phyloP scores from a whole-genome alignment of 495 filamentous ascomycete genomes.

The Penicillium antarcticum region DNA sequence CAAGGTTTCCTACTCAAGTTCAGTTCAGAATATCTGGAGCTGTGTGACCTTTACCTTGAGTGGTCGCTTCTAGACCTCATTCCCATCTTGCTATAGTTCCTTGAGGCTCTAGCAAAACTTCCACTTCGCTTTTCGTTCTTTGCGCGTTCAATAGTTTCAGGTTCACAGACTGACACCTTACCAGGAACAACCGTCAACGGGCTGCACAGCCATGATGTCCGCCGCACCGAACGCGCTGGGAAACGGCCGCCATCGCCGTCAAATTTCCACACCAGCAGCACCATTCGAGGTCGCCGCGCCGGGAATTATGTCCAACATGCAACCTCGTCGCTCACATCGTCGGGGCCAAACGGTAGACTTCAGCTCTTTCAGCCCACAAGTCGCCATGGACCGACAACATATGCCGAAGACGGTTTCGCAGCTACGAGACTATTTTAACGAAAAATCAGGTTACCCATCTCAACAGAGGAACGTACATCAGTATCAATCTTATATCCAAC shows the following conservation, averaged over 20 bases:
- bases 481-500: conserved; percentile 8
- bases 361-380: conserved; percentile 47
- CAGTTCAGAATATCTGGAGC: conserved; percentile 9
- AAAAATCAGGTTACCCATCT: conserved; percentile 25
- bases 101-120: conserved; percentile 22
- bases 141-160: conserved; percentile 16
- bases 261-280: conserved; percentile 75
- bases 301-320: conserved; percentile 13
- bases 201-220: conserved; percentile 26
- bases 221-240: conserved; percentile 20
- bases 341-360: conserved; percentile 79
- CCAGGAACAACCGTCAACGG: conserved; percentile 26
- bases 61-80: neutral
- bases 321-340: conserved; percentile 50
- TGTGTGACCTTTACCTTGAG: conserved; percentile 6
- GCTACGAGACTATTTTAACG: conserved; percentile 32
- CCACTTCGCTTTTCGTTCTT: conserved; percentile 20
- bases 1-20: conserved; percentile 17
- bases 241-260: conserved; percentile 68
- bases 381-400: conserved; percentile 15
- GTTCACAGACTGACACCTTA: conserved; percentile 41
- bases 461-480: conserved; percentile 15
- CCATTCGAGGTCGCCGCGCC: conserved; percentile 57
- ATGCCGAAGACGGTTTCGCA: conserved; percentile 26
- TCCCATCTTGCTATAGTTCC: neutral